Percentiles rank a stretch among this genome's conserved stretches.
Conservation (phyloP, 1,284 basidiomycete genomes). For the Filobasidium uniguttulatum region DNA sequence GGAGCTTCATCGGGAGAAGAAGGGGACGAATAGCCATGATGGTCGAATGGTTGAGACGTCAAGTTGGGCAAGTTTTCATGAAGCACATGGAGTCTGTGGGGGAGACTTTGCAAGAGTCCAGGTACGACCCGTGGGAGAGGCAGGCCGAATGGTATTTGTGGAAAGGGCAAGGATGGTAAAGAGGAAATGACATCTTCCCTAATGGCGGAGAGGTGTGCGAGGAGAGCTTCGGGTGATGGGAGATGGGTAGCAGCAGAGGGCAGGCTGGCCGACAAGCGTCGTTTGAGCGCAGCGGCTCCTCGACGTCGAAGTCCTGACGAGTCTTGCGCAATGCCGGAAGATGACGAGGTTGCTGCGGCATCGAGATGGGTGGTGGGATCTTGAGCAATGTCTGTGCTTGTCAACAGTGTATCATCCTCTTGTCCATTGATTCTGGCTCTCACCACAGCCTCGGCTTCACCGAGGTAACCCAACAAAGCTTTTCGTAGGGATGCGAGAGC, state of each 20-base stretch:
- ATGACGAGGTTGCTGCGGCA: constrained; percentile 9
- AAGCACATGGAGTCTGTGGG: constrained; percentile 21
- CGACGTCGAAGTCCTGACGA: not conserved
- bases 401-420: not conserved
- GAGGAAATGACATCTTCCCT: constrained; percentile 31
- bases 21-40: too few species aligned
- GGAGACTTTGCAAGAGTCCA: constrained; percentile 20
- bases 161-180: constrained; percentile 16
- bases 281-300: constrained; percentile 1
- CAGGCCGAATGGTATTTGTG: constrained; percentile 11
- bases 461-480: constrained; percentile 32
- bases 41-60: too few species aligned
- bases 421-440: constrained; percentile 21
- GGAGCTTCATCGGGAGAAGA: too few species aligned
- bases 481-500: constrained; percentile 21
- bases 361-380: constrained; percentile 7
- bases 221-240: constrained; percentile 12
- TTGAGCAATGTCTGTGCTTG: too few species aligned
- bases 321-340: constrained; percentile 2
- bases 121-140: constrained; percentile 8
- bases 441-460: constrained; percentile 31
- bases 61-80: constrained; percentile 18
- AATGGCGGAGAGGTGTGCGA: constrained; percentile 26
- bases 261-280: not conserved
- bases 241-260: not conserved